Evolutionary conservation across 2,329 filamentous ascomycete genomes (phyloP), one percentile per base, ranked within the genome.

Genomic region (Diatrype stigma): DNA sequence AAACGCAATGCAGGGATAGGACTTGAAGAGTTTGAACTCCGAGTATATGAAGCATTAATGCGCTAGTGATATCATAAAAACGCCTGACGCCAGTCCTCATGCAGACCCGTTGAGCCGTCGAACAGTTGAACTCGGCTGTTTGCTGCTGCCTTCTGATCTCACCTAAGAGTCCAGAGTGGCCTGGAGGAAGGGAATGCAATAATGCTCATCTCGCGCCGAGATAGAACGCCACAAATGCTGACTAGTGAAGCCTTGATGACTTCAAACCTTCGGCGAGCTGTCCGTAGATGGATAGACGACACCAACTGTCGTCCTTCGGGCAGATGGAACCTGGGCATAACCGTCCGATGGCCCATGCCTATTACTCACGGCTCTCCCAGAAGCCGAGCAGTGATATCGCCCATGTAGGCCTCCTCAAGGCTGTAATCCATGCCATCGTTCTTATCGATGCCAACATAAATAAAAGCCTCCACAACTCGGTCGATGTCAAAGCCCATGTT

Each of bases 401-500:
- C 90, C 81, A 96, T 90, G 60, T 91, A 92, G 1, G 86, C 90
- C 62, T 94, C 89, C 64, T 95, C 90, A n/a, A 96, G 74, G 61
- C 89, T 85, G 67, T 95, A 94, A 65, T 94, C 88, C 58, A 86
- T 76, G 0, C 91, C 91, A 23, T 79, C 81, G 59, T 87, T 90
- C 17, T 82, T 81, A 56, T 93, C 89, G 58, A 96, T 92, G 6
- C 89, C 88, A 7, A 94, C 85, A 54, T 81, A 88, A 48, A 86
- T 79, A 63, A 96, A 96, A 0, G 90, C 89, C 10, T 87, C 81
- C 0, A 96, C 90, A 1, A 97, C 90, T n/a, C 81, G 79, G 46
- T 92, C 88, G 2, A 96, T 80, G 51, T 90, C 85, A 61, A 97
- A 97, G 11, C 93, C 93, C 93, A 97, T 97, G 61, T 77, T 81